Evolutionary conservation across 192 early-diverging fungal genomes (phyloP).

Genomic region (Coemansia sp.): DNA sequence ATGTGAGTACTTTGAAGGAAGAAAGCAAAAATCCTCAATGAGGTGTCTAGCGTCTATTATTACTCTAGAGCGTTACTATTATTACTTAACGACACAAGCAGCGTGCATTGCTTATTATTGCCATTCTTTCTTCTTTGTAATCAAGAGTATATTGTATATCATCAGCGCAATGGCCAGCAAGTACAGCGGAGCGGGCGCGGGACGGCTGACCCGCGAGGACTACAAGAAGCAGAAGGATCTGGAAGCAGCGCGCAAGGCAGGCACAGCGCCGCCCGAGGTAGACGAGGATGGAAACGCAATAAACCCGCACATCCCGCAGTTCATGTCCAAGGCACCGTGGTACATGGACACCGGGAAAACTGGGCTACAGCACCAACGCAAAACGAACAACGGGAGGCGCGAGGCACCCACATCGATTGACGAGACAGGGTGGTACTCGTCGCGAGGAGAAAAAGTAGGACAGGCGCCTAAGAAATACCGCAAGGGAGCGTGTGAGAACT

Average conservation of each 20-base stretch:
- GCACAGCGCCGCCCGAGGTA: conserved; percentile 80
- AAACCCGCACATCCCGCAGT: conserved; percentile 98
- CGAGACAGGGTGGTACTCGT: conserved; percentile 29
- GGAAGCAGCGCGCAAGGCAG: conserved; percentile 94
- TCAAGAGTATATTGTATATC: neutral
- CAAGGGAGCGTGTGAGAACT: conserved; percentile 97
- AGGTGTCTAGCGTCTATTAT: neutral
- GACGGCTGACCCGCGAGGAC: conserved; percentile 90
- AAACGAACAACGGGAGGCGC: neutral
- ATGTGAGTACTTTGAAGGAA: neutral
- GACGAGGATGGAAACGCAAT: conserved; percentile 91
- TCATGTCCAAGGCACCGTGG: conserved; percentile 96
- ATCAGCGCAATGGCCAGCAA: conserved; percentile 15
- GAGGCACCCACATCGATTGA: conserved; percentile 3
- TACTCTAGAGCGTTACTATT: too few species aligned
- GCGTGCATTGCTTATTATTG: neutral
- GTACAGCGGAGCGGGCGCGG: conserved; percentile 15
- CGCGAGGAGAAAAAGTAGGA: conserved; percentile 53
- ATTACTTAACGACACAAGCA: too few species aligned
- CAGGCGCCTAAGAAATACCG: conserved; percentile 87
- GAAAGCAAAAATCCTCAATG: neutral
- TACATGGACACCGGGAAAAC: conserved; percentile 79
- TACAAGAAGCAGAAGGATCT: conserved; percentile 93
- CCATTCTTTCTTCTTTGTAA: neutral
- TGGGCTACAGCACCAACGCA: conserved; percentile 87